Base-by-base conservation (phyloP, 768 basidiomycete genomes). In the Mycena venus region DNA sequence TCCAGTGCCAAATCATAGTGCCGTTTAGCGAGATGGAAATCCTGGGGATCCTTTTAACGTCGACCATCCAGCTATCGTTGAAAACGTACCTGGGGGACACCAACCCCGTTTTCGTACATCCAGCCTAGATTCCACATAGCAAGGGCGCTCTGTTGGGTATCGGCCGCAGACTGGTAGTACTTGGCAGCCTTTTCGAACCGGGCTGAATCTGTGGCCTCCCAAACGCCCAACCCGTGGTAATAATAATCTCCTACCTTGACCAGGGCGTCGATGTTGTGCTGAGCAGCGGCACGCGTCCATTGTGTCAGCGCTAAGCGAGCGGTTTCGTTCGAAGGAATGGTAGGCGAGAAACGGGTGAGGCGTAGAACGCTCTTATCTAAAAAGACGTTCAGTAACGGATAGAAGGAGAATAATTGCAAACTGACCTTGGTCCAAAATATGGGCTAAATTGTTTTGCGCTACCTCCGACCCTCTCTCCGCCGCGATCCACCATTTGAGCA, bases 161-260 rank as follows among this genome's bases (percentile, higher is more conserved):
- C 96, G 2, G 95, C 96, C 4, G 98, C 98, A 34, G 95, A 94
- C 80, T 95, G 96, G 79, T 99, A 99, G 80, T 95, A 99, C 31
- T 93, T 91, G 0, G 95, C 97, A 0, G 98, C 98, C 78, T 96
- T 96, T 82, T 98, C 97, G 81, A 92, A 91, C 21, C 95, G 90
- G 23, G 87, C 79, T 1, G 86, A 78, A 77, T 93, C 91, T 3
- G 92, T 89, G 69, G 92, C 92, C 72, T 93, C 90, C 7, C 90
- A 85, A 1, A 96, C 92, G 14, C 96, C 96, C 5, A 97, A 88
- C 0, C 96, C 96, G 75, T 95, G 92, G 79, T 96, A 99, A 83
- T 97, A 98, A 81, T 99, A 98, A 82, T 99, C 98, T 44, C 96
- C 98, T 6, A 99, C 97, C 88, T 99, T 99, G 74, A 99, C 96